phyloP scores from a whole-genome alignment of 331 rosid species.

The Ulmus americana region DNA sequence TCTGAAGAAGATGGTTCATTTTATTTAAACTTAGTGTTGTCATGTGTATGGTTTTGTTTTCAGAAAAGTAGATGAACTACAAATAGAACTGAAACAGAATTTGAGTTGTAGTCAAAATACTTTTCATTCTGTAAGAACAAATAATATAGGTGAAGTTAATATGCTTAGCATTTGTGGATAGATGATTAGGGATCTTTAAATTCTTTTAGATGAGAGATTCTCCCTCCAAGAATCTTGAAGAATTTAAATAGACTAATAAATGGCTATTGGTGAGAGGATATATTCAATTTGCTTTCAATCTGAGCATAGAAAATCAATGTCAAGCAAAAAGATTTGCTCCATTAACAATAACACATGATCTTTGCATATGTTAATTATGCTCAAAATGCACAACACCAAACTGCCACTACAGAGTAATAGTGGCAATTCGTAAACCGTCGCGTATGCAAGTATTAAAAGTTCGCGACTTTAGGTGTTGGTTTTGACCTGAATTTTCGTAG shows the following conservation, averaged over 20 bases:
- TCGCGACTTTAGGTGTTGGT: too few relatives aligned
- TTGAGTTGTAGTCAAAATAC: slow-evolving; percentile 40
- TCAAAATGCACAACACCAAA: too few relatives aligned
- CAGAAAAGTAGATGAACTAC: slow-evolving; percentile 59
- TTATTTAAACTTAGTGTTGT: slow-evolving; percentile 2
- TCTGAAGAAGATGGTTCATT: slow-evolving; percentile 1
- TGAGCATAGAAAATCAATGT: too few relatives aligned
- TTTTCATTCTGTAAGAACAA: slow-evolving; percentile 47
- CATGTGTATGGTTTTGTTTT: slow-evolving; percentile 24
- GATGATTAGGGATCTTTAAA: slow-evolving; percentile 17
- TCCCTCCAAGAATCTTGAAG: slow-evolving; percentile 39
- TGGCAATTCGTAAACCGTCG: too few relatives aligned
- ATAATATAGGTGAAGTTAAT: slow-evolving; percentile 9
- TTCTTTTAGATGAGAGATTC: slow-evolving; percentile 38
- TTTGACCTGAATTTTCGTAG: too few relatives aligned
- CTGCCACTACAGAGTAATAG: too few relatives aligned
- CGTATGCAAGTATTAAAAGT: too few relatives aligned
- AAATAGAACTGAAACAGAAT: slow-evolving; percentile 39
- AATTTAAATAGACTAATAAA: slow-evolving; percentile 34
- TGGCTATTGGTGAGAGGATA: slow-evolving; percentile 43
- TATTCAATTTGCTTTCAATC: too few relatives aligned
- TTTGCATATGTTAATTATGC: too few relatives aligned
- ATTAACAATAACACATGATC: neutral
- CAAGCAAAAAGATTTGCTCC: neutral
- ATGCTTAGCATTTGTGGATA: slow-evolving; percentile 15